Evolutionary conservation across 2,329 filamentous ascomycete species (phyloP).

Genomic region (Colletotrichum acutatum): DNA sequence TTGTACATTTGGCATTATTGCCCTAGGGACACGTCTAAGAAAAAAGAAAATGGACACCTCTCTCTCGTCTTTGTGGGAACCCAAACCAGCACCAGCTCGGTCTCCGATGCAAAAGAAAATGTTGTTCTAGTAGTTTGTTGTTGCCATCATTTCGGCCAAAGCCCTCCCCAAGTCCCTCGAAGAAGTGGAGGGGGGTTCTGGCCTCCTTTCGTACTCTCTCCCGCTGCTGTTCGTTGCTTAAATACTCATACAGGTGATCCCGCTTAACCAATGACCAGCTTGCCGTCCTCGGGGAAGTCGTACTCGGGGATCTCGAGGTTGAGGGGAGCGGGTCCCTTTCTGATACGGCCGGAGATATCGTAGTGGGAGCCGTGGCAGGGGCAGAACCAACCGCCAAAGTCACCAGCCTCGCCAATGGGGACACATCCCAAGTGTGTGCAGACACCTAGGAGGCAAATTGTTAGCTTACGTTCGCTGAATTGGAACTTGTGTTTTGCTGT

Average conservation of each 20-base stretch:
- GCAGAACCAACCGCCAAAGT: slow-evolving; percentile 99
- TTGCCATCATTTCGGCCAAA: slow-evolving; percentile 1
- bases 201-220: background rate
- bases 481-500: background rate
- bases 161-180: slow-evolving; percentile 7
- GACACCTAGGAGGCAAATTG: slow-evolving; percentile 71
- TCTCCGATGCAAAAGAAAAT: slow-evolving; percentile 34
- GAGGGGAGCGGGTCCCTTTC: slow-evolving; percentile 95
- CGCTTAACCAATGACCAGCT: slow-evolving; percentile 90
- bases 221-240: slow-evolving; percentile 12
- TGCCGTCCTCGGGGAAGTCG: slow-evolving; percentile 90
- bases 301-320: slow-evolving; percentile 96
- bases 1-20: slow-evolving; percentile 37
- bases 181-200: background rate
- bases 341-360: slow-evolving; percentile 98
- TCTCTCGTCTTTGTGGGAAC: slow-evolving; percentile 16
- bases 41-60: slow-evolving; percentile 30
- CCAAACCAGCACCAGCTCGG: slow-evolving; percentile 33
- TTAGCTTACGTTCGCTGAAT: slow-evolving; percentile 37
- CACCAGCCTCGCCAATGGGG: slow-evolving; percentile 97
- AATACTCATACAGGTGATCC: slow-evolving; percentile 35
- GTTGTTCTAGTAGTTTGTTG: slow-evolving; percentile 31
- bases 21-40: slow-evolving; percentile 36
- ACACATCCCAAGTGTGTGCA: slow-evolving; percentile 99
- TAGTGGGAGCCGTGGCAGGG: slow-evolving; percentile 99